Base-by-base conservation (phyloP, 1,284 basidiomycete species). In the Ustilago curta region DNA sequence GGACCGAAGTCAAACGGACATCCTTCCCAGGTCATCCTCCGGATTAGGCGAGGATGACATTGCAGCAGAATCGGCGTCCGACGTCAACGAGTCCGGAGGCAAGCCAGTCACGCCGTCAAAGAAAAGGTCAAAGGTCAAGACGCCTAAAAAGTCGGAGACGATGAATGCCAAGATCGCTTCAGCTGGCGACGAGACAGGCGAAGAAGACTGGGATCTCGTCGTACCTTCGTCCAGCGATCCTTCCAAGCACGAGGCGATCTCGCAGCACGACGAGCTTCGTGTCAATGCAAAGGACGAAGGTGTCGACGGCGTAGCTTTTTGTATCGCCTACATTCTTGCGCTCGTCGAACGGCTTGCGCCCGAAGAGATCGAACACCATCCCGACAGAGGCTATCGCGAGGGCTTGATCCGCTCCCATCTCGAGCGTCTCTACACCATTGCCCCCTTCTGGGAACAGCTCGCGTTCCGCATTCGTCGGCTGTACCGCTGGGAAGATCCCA, bases 391-490 rank as follows among this genome's bases (percentile, higher is more conserved):
- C 32, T 84, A 83, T 56, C 79, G 83, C 44, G 83, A 84, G 53
- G 71, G 78, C 27, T 65, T 76, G 9, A 76, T 78, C 8, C 79
- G 83, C 14, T 81, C 80, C 16, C 83, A 84, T 49, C 52, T 84
- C 21, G 82, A 83, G 56, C 78, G 83, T 7, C 72, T 84, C 31
- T 84, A 84, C 58, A 74, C 83, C 29, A 84, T 84, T 52, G 83
- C 83, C 7, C 83, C 83, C 0, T 84, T 84, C 52, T 84, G 83
- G 83, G 83, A 84, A 54, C 74, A 81, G 62, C 74, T 84, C 14
- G 72, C 53, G 29, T 35, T 42, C 35, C 65, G 70, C 14, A 59
- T 60, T 8, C 69, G 74, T 3, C 59, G 66, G 1, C 53, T 76
- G 31, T 76, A 76, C 32, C 70, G 74, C 3, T 76, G 74, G 74